Evolutionary conservation across 768 basidiomycete genomes (phyloP), one percentile per base, ranked within the genome.

Genomic region (Lactarius vividus): DNA sequence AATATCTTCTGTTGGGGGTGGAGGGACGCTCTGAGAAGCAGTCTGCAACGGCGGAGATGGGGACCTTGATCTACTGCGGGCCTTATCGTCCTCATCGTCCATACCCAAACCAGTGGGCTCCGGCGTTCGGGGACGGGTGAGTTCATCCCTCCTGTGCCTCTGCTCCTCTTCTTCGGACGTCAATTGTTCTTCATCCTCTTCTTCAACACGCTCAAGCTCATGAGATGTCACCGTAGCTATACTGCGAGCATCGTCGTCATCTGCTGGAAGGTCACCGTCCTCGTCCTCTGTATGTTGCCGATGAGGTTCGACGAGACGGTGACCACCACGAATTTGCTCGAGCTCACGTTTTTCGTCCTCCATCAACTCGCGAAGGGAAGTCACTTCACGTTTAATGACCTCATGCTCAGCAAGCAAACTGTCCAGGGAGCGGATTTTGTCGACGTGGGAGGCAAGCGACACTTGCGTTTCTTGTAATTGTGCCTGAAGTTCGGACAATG

Each of bases 381-480:
- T 78, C 3, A 98, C 86, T 71, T 98, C 95, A 33, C 81, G 79
- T 75, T 89, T 89, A 73, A 97, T 85, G 9, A 78, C 79, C 64
- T 97, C 94, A 70, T 98, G 94, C 77, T 97, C 94, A 1, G 83
- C 82, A 44, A 96, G 80, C 67, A 92, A 84, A 35, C 81, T 84
- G 72, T 98, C 96, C 44, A 99, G 79, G 29, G 88, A 86, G 46
- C 88, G 85, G 59, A 96, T 88, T 75, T 87, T 93, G 68, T 94
- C 91, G 46, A 92, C 83, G 71, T 97, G 94, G 18, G 77, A 80
- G 2, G 88, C 82, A 15, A 98, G 82, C 0, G 88, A 88, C 0
- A 81, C 75, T 72, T 96, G 95, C 0, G 96, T 97, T 49, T 94
- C 92, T 54, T 83, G 83, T 16, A 98, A 83, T 74, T 97, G 92